Evolutionary conservation across 441 rosid species (phyloP).

Genomic region (Gossypium davidsonii): DNA sequence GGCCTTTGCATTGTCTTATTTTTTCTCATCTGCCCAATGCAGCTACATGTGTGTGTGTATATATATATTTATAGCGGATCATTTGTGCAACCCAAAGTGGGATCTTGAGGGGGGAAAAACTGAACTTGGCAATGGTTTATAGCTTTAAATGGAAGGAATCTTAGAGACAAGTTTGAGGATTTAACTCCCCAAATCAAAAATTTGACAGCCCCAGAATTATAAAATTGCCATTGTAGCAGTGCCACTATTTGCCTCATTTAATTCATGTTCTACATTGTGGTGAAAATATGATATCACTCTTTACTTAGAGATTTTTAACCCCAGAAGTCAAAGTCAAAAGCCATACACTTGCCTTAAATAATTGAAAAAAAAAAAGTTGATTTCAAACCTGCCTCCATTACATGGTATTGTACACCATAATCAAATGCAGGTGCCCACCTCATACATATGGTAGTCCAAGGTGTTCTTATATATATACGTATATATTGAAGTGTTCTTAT

Average conservation of each 20-base stretch:
- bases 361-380: neutral
- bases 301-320: neutral
- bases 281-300: neutral
- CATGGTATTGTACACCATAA: neutral
- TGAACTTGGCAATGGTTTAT: neutral
- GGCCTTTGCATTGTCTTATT: neutral
- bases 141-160: neutral
- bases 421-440: neutral
- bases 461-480: neutral
- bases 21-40: neutral
- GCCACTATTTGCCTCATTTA: neutral
- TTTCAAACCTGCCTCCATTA: neutral
- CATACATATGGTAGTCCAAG: constrained; percentile 10
- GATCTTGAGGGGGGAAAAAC: neutral
- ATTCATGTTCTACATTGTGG: neutral
- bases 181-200: neutral
- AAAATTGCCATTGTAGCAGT: neutral
- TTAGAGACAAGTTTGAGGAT: neutral
- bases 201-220: neutral
- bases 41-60: neutral
- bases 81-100: neutral
- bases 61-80: neutral
- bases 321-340: neutral
- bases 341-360: neutral
- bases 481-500: neutral